These are phyloP conservation scores for Lecanicillium sp. DNA, from an alignment of 2,329 filamentous ascomycete species.

Conservation along the genomic window DNA sequence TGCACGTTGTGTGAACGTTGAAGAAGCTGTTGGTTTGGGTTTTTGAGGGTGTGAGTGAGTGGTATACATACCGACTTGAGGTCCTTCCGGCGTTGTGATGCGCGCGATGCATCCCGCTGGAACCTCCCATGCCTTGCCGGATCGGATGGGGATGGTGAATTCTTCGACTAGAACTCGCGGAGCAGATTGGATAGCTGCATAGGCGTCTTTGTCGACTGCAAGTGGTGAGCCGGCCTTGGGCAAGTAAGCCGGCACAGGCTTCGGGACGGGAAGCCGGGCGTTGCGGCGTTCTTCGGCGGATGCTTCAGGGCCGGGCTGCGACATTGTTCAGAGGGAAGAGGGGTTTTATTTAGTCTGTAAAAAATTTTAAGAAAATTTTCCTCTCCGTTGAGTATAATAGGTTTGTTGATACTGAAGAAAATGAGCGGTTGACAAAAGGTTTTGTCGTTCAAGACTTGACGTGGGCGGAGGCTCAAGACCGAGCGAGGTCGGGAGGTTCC, in stretches of 20 bases:
- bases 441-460: no score
- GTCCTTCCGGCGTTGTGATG: conserved; percentile 66
- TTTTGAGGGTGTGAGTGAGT: neutral
- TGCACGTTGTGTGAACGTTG: no score
- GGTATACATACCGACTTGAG: conserved; percentile 55
- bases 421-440: no score
- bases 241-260: conserved; percentile 41
- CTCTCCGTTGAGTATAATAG: no score
- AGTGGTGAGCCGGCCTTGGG: conserved; percentile 33
- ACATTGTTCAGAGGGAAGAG: neutral
- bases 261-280: conserved; percentile 35
- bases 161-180: conserved; percentile 33
- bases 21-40: neutral
- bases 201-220: conserved; percentile 36
- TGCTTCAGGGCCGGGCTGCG: conserved; percentile 8
- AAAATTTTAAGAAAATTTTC: no score
- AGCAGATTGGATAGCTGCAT: conserved; percentile 52
- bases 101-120: conserved; percentile 60
- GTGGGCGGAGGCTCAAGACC: no score
- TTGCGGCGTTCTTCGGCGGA: conserved; percentile 28
- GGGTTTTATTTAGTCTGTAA: no score
- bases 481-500: no score
- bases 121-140: conserved; percentile 64
- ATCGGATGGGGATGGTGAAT: conserved; percentile 64
- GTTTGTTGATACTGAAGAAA: no score